Evolutionary conservation across 2,329 filamentous ascomycete species (phyloP), one percentile per base, ranked within the genome.

Genomic region (Alternaria arbusti): DNA sequence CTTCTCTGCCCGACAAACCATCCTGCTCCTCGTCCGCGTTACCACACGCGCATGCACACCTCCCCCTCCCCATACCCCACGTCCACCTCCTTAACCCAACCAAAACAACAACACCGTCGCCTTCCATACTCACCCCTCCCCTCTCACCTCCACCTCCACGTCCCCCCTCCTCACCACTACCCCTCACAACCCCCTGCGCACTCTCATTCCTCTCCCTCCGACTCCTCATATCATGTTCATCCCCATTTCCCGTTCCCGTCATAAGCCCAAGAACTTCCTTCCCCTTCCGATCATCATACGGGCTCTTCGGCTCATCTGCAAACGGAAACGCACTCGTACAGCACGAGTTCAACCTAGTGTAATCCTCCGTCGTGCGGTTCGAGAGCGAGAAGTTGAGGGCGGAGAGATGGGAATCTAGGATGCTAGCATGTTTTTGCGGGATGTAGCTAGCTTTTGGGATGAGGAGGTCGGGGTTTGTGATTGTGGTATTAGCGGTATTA

Each of bases 211-310:
- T 61, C 23, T 73, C 63, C 5, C 70, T 23, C 6, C 70, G 60
- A 26, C 68, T 69, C 10, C 69, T 58, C 2, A 70, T 44, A 50
- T 75, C 67, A 23, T 59, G 52, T 5, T 67, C 54, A 12, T 60
- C 66, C 12, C 60, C 61, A 12, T 59, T 68, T 5, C 56, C 61
- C 9, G 56, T 69, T 2, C 10, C 12, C 4, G 67, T 36, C 23
- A 65, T 52, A 4, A 75, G 59, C 2, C 73, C 70, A 1, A 74
- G 65, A 3, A 75, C 61, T 9, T 72, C 65, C 32, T 74, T 75
- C 1, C 71, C 70, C 36, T 77, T 72, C 3, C 61, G 52, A 17
- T 61, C 61, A 22, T 66, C 62, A 45, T 64, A 68, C 3, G 68
- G 58, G 0, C 54, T 61, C n/a, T 50, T 22, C 3, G 49, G n/a